phyloP scores from a whole-genome alignment of 2,329 filamentous ascomycete genomes.

The Nemania sp. region DNA sequence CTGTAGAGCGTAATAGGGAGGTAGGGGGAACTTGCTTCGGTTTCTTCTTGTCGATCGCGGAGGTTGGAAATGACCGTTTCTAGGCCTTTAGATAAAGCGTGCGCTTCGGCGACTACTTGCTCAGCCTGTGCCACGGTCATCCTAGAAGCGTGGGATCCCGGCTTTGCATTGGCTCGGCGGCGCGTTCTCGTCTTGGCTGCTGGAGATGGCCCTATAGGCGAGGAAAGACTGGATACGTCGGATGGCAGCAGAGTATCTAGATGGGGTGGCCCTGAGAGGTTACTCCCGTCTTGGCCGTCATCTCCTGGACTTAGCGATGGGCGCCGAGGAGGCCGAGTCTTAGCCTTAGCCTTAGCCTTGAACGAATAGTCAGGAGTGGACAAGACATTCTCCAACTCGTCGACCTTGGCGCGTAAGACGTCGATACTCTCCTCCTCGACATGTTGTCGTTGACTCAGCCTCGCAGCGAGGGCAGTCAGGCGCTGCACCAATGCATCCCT shows the following conservation, averaged over 20 bases:
- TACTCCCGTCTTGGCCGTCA: slow-evolving; percentile 15
- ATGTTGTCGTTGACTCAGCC: slow-evolving; percentile 42
- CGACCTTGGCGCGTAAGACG: slow-evolving; percentile 56
- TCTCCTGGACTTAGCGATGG: not conserved
- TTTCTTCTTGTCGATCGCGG: slow-evolving; percentile 68
- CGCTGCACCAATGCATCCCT: slow-evolving; percentile 61
- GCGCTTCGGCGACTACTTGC: slow-evolving; percentile 54
- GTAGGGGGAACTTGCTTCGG: slow-evolving; percentile 63
- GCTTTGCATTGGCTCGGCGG: slow-evolving; percentile 4
- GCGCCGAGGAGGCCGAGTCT: slow-evolving; percentile 20
- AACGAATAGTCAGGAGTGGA: slow-evolving; percentile 31
- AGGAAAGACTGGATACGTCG: slow-evolving; percentile 38
- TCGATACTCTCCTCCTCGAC: slow-evolving; percentile 50
- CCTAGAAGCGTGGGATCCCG: slow-evolving; percentile 18
- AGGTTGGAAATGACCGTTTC: slow-evolving; percentile 63
- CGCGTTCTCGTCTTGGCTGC: slow-evolving; percentile 31
- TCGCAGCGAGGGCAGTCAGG: slow-evolving; percentile 49
- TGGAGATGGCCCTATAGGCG: slow-evolving; percentile 36
- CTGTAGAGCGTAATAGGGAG: not conserved
- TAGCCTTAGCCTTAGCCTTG: slow-evolving; percentile 34
- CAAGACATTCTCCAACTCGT: slow-evolving; percentile 56
- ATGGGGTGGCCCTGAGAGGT: slow-evolving; percentile 51
- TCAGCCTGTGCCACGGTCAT: slow-evolving; percentile 47
- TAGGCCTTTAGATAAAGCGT: slow-evolving; percentile 64
- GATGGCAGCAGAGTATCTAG: slow-evolving; percentile 42